phyloP scores from a whole-genome alignment of 345 rosid genomes.

The Aquilaria yunnanensis region DNA sequence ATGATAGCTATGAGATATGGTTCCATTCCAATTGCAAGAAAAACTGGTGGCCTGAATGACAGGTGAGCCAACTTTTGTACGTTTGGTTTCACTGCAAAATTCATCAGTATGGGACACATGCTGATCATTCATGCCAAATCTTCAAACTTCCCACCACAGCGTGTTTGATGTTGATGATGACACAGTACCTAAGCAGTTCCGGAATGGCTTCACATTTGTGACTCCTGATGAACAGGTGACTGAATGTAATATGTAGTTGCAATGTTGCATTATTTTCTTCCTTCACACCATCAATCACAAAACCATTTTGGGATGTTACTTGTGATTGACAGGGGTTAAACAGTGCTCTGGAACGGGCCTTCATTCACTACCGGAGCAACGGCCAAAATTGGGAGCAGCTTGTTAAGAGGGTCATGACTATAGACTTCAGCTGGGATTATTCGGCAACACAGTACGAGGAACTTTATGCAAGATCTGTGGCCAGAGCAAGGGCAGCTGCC shows the following conservation, averaged over 20 bases:
- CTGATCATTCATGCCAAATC: conserved; percentile 5
- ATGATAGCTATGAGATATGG: conserved; percentile 98
- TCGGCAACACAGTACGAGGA: conserved; percentile 82
- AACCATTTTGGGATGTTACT: background rate
- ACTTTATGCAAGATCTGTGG: conserved; percentile 61
- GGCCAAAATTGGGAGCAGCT: conserved; percentile 61
- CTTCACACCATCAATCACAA: no score
- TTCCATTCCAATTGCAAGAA: conserved; percentile 75
- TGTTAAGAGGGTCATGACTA: conserved; percentile 62
- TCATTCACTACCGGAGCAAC: conserved; percentile 43
- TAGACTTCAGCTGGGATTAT: conserved; percentile 86
- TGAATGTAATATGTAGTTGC: no score
- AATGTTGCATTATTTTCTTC: no score
- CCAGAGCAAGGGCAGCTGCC: conserved; percentile 57
- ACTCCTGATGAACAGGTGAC: conserved; percentile 78
- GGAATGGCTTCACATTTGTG: conserved; percentile 67
- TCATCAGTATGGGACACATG: background rate
- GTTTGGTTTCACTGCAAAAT: no score
- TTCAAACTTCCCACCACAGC: conserved; percentile 26
- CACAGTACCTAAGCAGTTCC: conserved; percentile 57
- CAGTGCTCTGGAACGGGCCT: conserved; percentile 67
- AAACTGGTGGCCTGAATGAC: conserved; percentile 93
- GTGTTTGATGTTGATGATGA: conserved; percentile 87
- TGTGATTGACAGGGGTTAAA: conserved; percentile 45
- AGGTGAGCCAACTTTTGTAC: conserved; percentile 37